Conservation (phyloP, 2,329 filamentous ascomycete species). For the Hortaea werneckii region DNA sequence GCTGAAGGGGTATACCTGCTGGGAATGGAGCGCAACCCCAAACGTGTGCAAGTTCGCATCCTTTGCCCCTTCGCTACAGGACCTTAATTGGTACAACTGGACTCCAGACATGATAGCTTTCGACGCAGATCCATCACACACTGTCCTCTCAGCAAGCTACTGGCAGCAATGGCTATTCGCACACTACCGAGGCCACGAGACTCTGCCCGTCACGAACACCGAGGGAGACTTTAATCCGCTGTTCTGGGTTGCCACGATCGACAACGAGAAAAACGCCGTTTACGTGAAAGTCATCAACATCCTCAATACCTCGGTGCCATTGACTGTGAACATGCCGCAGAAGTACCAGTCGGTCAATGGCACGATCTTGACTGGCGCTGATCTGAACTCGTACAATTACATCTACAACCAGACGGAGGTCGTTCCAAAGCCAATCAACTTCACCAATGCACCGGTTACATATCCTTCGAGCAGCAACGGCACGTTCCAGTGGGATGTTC, state of each 20-base stretch:
- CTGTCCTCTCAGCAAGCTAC: background rate
- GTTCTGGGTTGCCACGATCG: background rate
- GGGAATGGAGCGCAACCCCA: conserved; percentile 1
- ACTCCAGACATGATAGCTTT: conserved; percentile 2
- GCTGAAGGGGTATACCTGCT: background rate
- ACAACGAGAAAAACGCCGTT: conserved; percentile 1
- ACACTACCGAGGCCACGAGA: conserved; percentile 1
- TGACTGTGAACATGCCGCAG: background rate
- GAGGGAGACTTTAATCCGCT: conserved; percentile 2
- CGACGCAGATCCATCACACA: conserved; percentile 1
- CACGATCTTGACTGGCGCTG: background rate
- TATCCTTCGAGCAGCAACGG: too few relatives aligned
- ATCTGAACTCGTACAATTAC: background rate
- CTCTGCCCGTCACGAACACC: conserved; percentile 1
- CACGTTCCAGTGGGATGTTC: background rate
- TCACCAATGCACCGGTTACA: background rate
- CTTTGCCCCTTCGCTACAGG: conserved; percentile 1
- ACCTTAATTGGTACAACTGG: background rate
- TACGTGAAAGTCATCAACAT: conserved; percentile 1
- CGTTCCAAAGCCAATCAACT: background rate
- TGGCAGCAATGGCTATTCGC: conserved; percentile 1
- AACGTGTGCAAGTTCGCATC: background rate
- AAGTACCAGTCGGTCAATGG: background rate
- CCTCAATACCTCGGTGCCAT: background rate
- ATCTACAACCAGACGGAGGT: background rate